Evolutionary conservation across 2,329 filamentous ascomycete genomes (phyloP).

Genomic region (Fusarium hostae): DNA sequence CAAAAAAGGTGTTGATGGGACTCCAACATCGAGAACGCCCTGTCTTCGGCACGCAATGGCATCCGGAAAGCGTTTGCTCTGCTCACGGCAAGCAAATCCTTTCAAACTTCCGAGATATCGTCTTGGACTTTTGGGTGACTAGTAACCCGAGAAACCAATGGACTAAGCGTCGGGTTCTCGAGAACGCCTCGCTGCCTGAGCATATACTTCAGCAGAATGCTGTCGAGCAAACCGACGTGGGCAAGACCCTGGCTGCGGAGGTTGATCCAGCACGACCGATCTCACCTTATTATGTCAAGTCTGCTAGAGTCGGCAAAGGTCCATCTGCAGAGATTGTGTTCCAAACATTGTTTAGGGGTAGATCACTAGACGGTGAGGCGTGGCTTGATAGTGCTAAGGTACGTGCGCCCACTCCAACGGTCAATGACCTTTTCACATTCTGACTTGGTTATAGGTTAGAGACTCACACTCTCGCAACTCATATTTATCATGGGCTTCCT

Average conservation of each 20-base stretch:
- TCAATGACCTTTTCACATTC: neutral
- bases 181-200: neutral
- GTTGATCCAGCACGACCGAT: fast-evolving
- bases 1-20: neutral
- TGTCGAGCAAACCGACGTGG: neutral
- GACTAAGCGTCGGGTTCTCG: neutral
- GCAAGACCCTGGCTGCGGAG: neutral
- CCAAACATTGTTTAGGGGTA: neutral
- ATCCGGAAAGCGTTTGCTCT: neutral
- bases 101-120: neutral
- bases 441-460: neutral
- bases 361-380: neutral
- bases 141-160: neutral
- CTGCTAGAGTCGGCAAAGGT: neutral
- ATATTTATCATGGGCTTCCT: neutral
- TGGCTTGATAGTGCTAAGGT: neutral
- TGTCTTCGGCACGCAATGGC: neutral
- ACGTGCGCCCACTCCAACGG: neutral
- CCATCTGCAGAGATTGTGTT: neutral
- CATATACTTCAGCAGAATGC: neutral
- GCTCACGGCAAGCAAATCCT: neutral
- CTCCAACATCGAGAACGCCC: neutral
- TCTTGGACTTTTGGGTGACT: neutral
- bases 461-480: neutral
- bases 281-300: neutral